Base-by-base conservation (phyloP, 805 yeast genomes). In the Candida cerambycidarum region DNA sequence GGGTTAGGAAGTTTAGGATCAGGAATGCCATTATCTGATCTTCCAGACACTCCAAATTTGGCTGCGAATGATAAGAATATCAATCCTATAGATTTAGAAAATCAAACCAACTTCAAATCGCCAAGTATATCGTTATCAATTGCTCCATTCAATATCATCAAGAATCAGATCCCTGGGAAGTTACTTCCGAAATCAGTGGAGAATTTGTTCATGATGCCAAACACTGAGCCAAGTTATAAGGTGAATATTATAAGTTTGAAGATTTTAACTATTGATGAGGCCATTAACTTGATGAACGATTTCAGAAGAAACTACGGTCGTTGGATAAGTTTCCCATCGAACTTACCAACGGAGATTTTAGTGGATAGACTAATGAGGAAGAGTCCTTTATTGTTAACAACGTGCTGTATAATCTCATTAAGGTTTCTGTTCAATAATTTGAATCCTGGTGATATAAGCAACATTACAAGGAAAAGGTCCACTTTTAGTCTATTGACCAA, bases 321-420 rank as follows among this genome's bases (percentile, higher is more conserved):
- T 23, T 86, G 95, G 95, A 80, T 84, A 3, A 79, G 85, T 41
- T 79, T 85, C 39, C 89, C 90, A 0, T 73, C 74, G 23, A 65
- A 65, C 11, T 55, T 75, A 27, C 56, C 80, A 4, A 71, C 82
- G 0, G 73, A 65, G 14, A 66, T 63, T 27, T 63, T 85, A 16
- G 64, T 83, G 8, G 72, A 67, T 4, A 59, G 74, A 25, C 68
- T 85, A 32, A 57, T 79, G 30, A 45, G 55, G 17, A 68, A 72
- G 29, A 80, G 86, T 15, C 80, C 90, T 1, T 63, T 86, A 29
- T 64, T 86, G n/a, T 61, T 85, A 12, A 82, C 88, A 1, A 72
- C 81, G 0, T 79, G 85, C 45, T 83, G 89, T 56, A 69, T 80
- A 16, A 67, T 85, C 4, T 73, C 87, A 0, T 59, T 85, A 32